These are phyloP conservation scores for Penstemon barbatus DNA, from an alignment of 257 asterid genomes.

Conservation along the genomic window DNA sequence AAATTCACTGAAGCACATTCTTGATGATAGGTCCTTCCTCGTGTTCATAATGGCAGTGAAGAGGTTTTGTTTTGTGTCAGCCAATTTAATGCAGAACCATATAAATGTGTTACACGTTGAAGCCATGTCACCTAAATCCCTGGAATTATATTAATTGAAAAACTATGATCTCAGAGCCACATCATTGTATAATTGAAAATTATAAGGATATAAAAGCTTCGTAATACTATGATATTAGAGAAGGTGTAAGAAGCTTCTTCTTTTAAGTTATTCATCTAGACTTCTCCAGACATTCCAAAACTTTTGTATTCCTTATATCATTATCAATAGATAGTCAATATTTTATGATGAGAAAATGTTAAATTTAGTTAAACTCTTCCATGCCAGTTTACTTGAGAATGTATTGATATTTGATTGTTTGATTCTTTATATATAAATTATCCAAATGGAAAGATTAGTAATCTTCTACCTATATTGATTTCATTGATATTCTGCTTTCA, in stretches of 20 bases:
- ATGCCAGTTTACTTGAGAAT: conserved; percentile 1
- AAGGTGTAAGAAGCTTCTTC: neutral
- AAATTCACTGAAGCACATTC: neutral
- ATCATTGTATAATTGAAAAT: conserved; percentile 7
- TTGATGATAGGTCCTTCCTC: neutral
- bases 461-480: conserved; percentile 4
- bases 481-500: neutral
- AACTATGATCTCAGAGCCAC: neutral
- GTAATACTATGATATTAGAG: neutral
- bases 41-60: neutral
- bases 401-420: neutral
- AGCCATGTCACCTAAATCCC: neutral
- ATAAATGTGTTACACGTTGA: conserved; percentile 5
- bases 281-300: neutral
- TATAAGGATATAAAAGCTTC: conserved; percentile 8
- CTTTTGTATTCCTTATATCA: neutral
- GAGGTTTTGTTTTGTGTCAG: too few relatives aligned
- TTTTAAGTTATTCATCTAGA: neutral
- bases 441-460: neutral
- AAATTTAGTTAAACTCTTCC: neutral
- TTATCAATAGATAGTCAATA: neutral
- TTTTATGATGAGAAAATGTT: too few relatives aligned
- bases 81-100: neutral
- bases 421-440: neutral
- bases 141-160: neutral